Conservation (phyloP, 2,329 filamentous ascomycete species). For the Helotiales sp. region DNA sequence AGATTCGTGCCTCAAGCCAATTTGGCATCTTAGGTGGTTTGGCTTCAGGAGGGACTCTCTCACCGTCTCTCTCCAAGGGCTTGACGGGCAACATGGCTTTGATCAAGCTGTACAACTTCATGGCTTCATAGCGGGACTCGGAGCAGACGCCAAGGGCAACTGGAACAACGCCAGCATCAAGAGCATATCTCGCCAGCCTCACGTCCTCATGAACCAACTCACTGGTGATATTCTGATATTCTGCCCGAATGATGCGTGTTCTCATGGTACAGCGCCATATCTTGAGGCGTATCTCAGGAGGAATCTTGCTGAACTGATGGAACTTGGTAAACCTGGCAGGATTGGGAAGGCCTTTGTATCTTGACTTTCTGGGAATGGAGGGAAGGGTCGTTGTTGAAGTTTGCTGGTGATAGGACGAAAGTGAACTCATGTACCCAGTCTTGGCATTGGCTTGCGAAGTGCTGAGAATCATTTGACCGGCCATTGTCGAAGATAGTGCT, state of each 20-base stretch:
- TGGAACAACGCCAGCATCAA: constrained; percentile 24
- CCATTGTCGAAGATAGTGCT: neutral
- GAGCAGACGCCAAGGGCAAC: constrained; percentile 12
- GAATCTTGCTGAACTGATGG: constrained; percentile 20
- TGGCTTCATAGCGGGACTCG: constrained; percentile 24
- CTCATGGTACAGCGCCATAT: constrained; percentile 22
- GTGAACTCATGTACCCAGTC: neutral
- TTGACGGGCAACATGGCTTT: constrained; percentile 3
- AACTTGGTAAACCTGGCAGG: constrained; percentile 18
- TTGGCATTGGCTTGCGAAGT: neutral
- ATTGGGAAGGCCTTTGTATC: constrained; percentile 4
- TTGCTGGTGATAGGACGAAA: neutral
- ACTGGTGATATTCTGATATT: constrained; percentile 5
- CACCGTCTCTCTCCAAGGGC: neutral
- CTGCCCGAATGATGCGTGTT: constrained; percentile 22
- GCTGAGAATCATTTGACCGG: neutral
- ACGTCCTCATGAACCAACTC: neutral
- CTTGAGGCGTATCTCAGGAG: constrained; percentile 22
- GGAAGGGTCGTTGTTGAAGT: neutral
- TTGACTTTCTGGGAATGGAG: neutral
- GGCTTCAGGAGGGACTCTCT: constrained; percentile 1
- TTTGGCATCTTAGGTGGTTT: neutral
- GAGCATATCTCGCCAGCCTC: neutral
- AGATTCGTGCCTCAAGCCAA: constrained; percentile 1
- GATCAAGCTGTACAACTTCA: constrained; percentile 18